Base-by-base conservation (phyloP, 2,329 filamentous ascomycete species). In the Colletotrichum coccodes region DNA sequence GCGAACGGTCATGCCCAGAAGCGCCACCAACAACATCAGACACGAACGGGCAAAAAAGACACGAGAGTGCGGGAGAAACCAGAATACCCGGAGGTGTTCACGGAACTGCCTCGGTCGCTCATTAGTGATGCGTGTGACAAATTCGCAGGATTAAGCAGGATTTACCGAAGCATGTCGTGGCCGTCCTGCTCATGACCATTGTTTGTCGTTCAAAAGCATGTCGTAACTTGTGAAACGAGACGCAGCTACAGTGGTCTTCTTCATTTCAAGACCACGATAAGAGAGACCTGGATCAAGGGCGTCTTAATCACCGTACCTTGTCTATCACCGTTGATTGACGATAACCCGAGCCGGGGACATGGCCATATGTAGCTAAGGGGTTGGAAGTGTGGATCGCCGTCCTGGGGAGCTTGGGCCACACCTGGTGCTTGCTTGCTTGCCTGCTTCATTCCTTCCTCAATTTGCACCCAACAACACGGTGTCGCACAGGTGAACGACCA, bases 321-420 rank as follows among this genome's bases (percentile, higher is more conserved):
- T 40, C 53, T 47, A 46, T 32, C 28, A 28, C 34, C 6, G 21
- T 12, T 34, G 60, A 59, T 68, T 65, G 26, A 50, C 32, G 32
- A 64, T 58, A 30, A 44, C 28, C 52, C 34, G 50, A 32, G 26
- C 34, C 34, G 63, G 63, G n/a, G 60, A 28, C 60, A 40, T 32
- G 52, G 46, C 36, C 60, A 38, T 64, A 64, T 58, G 60, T 52
- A 68, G 60, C 52, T 68, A 68, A 58, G 30, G 60, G 60, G 44
- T 23, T 23, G 9, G 30, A 36, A 14, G 12, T 18, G 34, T 46
- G 64, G 50, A 49, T 44, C 53, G 18, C 58, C 53, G 6, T n/a
- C 18, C 56, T 28, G 44, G 60, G 23, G 32, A 64, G 64, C 64
- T 68, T 47, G 57, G 64, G 46, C 52, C 46, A 34, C 14, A 28